Percentiles rank a stretch among this genome's conserved stretches.
phyloP scores from a whole-genome alignment of 2,329 filamentous ascomycete genomes.

The Fusarium succisae region DNA sequence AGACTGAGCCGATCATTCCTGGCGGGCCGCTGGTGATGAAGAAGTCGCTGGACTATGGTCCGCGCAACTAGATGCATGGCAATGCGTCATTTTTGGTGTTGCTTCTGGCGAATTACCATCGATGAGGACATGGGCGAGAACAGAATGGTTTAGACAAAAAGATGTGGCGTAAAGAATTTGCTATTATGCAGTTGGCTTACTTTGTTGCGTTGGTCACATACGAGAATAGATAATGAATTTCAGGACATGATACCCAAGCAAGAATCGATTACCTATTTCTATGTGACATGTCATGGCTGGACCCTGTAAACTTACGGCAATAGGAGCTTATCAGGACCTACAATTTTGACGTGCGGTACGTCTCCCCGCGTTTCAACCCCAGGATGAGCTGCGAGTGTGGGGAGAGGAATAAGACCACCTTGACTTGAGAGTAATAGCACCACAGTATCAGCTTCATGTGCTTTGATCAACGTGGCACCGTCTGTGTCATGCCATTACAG shows the following conservation, averaged over 20 bases:
- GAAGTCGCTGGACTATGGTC: neutral
- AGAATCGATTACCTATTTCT: neutral
- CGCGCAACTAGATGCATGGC: neutral
- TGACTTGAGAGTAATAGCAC: constrained; percentile 5
- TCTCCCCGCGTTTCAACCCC: constrained; percentile 11
- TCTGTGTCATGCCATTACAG: constrained; percentile 26
- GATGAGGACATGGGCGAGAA: neutral
- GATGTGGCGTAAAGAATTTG: neutral
- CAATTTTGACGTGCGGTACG: neutral
- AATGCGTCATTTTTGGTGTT: neutral
- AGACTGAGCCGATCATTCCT: constrained; percentile 10
- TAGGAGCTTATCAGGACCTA: constrained; percentile 2
- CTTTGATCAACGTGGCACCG: constrained; percentile 20
- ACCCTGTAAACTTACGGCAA: neutral
- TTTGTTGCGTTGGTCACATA: neutral
- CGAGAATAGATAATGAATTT: neutral
- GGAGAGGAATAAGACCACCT: constrained; percentile 39
- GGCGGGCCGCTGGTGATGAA: neutral
- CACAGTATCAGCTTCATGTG: constrained; percentile 24
- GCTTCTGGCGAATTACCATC: neutral
- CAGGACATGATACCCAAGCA: constrained; percentile 4
- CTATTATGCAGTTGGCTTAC: neutral
- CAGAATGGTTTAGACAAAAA: constrained; percentile 13
- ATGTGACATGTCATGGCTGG: neutral
- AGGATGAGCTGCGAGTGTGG: constrained; percentile 26